Conservation (phyloP, 1,139 yeast species). For the Barnettozyma hawaiiensis region DNA sequence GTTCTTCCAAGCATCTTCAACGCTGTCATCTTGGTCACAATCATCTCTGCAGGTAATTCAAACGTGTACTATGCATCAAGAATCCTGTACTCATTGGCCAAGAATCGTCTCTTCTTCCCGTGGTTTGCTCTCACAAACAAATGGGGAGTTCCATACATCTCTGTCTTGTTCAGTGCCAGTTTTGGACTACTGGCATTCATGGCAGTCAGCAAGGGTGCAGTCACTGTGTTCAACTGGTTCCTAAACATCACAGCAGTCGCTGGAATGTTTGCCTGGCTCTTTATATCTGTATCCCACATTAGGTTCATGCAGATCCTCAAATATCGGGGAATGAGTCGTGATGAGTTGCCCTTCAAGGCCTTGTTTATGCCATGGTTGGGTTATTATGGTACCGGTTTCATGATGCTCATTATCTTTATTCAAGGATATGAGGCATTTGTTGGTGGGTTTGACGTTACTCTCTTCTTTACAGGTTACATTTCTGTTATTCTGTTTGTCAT, state of each 20-base stretch:
- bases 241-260: constrained; percentile 76
- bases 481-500: constrained; percentile 47
- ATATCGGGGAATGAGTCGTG: constrained; percentile 54
- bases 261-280: constrained; percentile 70
- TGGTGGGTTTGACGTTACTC: constrained; percentile 41
- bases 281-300: constrained; percentile 59
- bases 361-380: constrained; percentile 58
- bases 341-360: constrained; percentile 68
- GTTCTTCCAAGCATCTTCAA: constrained; percentile 67
- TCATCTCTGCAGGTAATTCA: constrained; percentile 79
- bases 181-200: constrained; percentile 51
- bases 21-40: constrained; percentile 64
- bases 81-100: constrained; percentile 60
- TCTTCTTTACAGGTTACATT: constrained; percentile 62
- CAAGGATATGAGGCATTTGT: constrained; percentile 69
- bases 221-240: constrained; percentile 60
- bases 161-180: constrained; percentile 52
- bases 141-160: constrained; percentile 61
- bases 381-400: constrained; percentile 45
- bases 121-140: constrained; percentile 46
- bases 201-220: constrained; percentile 49
- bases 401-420: constrained; percentile 50
- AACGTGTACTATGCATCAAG: constrained; percentile 76
- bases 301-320: constrained; percentile 61
- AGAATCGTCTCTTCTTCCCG: constrained; percentile 56